These are phyloP conservation scores for Sesbania bispinosa DNA, from an alignment of 306 rosid species.

Conservation along the genomic window DNA sequence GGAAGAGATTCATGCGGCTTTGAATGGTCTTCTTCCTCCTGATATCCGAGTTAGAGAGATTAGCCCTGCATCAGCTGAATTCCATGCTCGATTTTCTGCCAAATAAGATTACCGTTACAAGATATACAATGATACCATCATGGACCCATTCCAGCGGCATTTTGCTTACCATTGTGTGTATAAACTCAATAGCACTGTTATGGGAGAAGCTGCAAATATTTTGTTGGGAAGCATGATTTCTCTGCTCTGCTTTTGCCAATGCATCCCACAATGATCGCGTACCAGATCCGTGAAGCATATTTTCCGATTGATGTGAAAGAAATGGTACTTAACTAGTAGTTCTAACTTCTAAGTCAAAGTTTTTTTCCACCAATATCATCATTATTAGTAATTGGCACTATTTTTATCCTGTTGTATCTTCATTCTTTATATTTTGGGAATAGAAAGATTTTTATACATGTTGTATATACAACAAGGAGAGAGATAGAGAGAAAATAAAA, in stretches of 20 bases:
- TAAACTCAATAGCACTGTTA: conserved; percentile 62
- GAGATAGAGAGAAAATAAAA: too few species aligned
- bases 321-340: conserved; percentile 46
- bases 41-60: conserved; percentile 87
- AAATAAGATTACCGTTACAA: conserved; percentile 87
- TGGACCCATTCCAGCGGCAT: conserved; percentile 83
- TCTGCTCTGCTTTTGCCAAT: conserved; percentile 91
- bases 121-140: conserved; percentile 69
- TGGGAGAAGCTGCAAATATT: conserved; percentile 84
- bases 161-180: conserved; percentile 68
- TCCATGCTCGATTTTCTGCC: conserved; percentile 91
- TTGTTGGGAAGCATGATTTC: conserved; percentile 82
- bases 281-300: conserved; percentile 71
- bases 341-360: conserved; percentile 10
- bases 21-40: conserved; percentile 82
- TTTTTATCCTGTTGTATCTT: neutral
- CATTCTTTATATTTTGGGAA: too few species aligned
- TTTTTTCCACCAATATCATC: neutral
- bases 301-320: conserved; percentile 62
- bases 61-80: conserved; percentile 73
- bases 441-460: too few species aligned
- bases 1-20: conserved; percentile 62
- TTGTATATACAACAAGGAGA: too few species aligned
- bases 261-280: conserved; percentile 66
- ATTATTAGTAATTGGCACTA: neutral